Base-by-base conservation (phyloP, 2,329 filamentous ascomycete genomes). In the Drechslerella coelobrocha region DNA sequence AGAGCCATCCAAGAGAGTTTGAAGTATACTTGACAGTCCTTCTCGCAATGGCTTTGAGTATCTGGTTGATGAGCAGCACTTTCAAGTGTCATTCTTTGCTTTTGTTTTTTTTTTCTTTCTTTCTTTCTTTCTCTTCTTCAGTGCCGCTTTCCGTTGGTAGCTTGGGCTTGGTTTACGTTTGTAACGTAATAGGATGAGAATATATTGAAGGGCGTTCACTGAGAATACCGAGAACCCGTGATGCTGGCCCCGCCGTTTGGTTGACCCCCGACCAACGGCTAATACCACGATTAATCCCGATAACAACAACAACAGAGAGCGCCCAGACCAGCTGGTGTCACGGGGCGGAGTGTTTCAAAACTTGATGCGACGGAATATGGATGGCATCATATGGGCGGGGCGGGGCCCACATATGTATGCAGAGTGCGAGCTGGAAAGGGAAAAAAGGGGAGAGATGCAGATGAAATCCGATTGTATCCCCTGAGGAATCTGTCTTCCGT, bases 1-100 rank as follows among this genome's bases (percentile, higher is more conserved):
- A 78, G 77, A 73, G 85, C 84, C 1, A 79, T 87, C 76, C 82
- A 84, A 75, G 81, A 83, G 78, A 87, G 85, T 68, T 75, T 86
- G 78, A 82, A 78, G 21, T 55, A 54, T 43, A 23, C 7, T 9
- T 61, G 50, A 52, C 48, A 21, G 24, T 27, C 23, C 27, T 47
- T 17, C 43, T 56, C 12, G 24, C 24, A 21, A 23, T 19, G 41
- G 41, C 19, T 2, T 24, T 10, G 27, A 45, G 12, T 29, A 9
- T 19, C 4, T 37, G 1, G 19, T 27, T 10, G 26, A 55, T 24
- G 17, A n/a, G n/a, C n/a, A n/a, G n/a, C n/a, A 43, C 8, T 39
- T 43, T 51, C 21, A 51, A 54, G 23, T 54, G 23, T 54, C 19
- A 41, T 23, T 14, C 8, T 10, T 27, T 24, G 5, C 10, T 51